These are phyloP conservation scores for Dendrobium huoshanense DNA, from an alignment of 106 monocot species.

Conservation along the genomic window DNA sequence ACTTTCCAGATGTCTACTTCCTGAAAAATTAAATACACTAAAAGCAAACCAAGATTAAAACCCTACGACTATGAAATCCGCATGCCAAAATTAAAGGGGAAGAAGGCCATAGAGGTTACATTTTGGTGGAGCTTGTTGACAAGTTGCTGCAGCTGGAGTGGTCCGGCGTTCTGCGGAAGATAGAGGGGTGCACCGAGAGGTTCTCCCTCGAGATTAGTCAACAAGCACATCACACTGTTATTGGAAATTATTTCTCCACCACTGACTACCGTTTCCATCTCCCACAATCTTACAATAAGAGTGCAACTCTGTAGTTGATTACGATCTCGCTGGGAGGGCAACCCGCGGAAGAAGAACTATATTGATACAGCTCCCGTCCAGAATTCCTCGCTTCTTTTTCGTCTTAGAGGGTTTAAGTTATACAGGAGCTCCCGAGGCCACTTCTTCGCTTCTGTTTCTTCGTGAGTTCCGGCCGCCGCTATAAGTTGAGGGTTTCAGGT, in stretches of 20 bases:
- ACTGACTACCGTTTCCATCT: not conserved
- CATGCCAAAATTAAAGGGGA: not conserved
- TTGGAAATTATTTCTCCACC: slow-evolving; percentile 7
- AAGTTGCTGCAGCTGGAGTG: slow-evolving; percentile 78
- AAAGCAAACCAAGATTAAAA: not conserved
- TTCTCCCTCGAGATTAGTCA: slow-evolving; percentile 67
- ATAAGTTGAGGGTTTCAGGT: no score
- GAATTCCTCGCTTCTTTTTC: no score
- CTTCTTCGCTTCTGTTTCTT: no score
- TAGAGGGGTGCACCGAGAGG: slow-evolving; percentile 60
- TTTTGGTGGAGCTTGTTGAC: slow-evolving; percentile 86
- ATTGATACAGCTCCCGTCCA: no score
- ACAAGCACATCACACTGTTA: slow-evolving; percentile 60
- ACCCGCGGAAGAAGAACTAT: no score
- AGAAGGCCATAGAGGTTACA: slow-evolving; percentile 22
- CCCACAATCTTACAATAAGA: not conserved
- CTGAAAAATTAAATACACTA: not conserved
- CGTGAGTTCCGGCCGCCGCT: no score
- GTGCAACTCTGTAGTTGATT: not conserved
- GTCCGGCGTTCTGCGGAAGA: slow-evolving; percentile 67
- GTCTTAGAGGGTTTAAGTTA: no score
- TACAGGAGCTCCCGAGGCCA: no score
- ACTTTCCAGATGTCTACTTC: not conserved
- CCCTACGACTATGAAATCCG: not conserved
- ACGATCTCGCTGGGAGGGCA: not conserved